Base-by-base conservation (phyloP, 768 basidiomycete genomes). In the Phaffia australis region DNA sequence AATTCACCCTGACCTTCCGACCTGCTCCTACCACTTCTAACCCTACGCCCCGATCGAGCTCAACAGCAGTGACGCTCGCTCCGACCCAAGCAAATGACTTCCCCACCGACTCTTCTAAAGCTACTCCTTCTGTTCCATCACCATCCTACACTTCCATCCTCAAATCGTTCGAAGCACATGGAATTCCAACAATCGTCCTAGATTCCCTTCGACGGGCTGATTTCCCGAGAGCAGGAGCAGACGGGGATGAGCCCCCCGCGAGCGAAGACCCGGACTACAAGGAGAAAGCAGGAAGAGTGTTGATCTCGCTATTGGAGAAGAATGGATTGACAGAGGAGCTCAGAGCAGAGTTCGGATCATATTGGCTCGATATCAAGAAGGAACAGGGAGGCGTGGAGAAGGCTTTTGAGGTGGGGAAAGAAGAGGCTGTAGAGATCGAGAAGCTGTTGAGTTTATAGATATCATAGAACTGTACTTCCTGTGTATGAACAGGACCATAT, bases 191-290 rank as follows among this genome's bases (percentile, higher is more conserved):
- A 42, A 11, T 42, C 35, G 35, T 42, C 11, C 35, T 42, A 11
- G 35, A 42, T 42, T 42, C 35, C 11, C 35, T 42, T 42, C 35
- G 35, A 42, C 35, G 35, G 35, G 35, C 35, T 42, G 35, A 42
- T 42, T 42, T 42, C 35, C 35, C 35, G 35, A 42, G 35, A 42
- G 60, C 66, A 2, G 66, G 66, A 9, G 15, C 60, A 30, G 55
- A 67, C 55, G 47, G 56, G 8, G 67, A 69, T 51, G 67, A 69
- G 30, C 56, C 64, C 16, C 65, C 58, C 6, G 62, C 69, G 49
- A 56, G 66, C 35, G 68, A 60, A 19, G 71, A 72, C 59, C 58
- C 65, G 60, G 71, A 72, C 59, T 66, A 70, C 62, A 58, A 58
- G 30, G 71, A 72, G 51, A 72, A 72, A 55, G 69, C 66, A 4